phyloP scores from a whole-genome alignment of 2,329 filamentous ascomycete genomes.

The Penicillium sp. region DNA sequence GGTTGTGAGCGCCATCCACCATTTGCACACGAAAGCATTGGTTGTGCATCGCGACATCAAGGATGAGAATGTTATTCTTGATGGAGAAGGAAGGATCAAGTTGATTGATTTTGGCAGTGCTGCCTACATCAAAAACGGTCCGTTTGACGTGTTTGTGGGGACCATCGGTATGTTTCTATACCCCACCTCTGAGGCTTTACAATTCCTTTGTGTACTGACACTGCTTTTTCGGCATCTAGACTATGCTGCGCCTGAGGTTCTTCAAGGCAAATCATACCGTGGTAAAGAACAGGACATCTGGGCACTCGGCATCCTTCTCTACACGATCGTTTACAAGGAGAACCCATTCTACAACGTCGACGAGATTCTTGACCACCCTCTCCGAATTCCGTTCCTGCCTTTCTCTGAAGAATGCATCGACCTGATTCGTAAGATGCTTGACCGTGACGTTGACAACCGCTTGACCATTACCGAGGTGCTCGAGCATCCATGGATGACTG shows the following conservation, averaged over 20 bases:
- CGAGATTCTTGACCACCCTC: conserved; percentile 96
- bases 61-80: conserved; percentile 95
- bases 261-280: conserved; percentile 86
- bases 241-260: conserved; percentile 96
- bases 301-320: conserved; percentile 93
- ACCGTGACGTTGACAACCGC: conserved; percentile 80
- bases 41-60: conserved; percentile 99
- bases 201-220: not conserved
- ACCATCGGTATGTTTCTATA: conserved; percentile 74
- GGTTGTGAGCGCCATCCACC: conserved; percentile 84
- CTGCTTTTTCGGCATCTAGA: conserved; percentile 54
- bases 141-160: conserved; percentile 98
- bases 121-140: conserved; percentile 96
- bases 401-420: conserved; percentile 84
- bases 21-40: conserved; percentile 83
- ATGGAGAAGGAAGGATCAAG: conserved; percentile 94
- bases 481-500: conserved; percentile 74
- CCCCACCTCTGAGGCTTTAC: not conserved
- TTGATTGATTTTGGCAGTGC: conserved; percentile 98
- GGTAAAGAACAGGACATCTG: conserved; percentile 98
- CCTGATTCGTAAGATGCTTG: conserved; percentile 85
- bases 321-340: conserved; percentile 99
- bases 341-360: conserved; percentile 99
- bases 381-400: conserved; percentile 73
- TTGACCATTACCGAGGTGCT: conserved; percentile 86